Evolutionary conservation across 495 filamentous ascomycete species (phyloP).

Genomic region (Penicillium parvum): DNA sequence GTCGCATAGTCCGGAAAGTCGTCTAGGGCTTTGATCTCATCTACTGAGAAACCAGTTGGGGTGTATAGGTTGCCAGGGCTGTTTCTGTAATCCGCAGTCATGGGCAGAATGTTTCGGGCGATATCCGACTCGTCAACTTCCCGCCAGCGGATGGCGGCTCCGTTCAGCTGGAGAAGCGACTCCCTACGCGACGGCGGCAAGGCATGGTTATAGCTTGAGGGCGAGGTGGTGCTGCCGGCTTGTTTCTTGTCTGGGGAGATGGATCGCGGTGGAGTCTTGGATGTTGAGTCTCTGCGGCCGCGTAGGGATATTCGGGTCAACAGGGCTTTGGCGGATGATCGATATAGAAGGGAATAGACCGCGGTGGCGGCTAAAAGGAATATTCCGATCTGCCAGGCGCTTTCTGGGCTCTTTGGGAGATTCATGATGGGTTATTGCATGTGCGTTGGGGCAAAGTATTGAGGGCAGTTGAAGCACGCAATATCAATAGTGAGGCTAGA

Average conservation of each 20-base stretch:
- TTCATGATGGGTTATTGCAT: slow-evolving; percentile 13
- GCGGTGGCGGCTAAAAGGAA: slow-evolving; percentile 22
- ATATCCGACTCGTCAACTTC: slow-evolving; percentile 32
- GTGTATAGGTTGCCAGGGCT: slow-evolving; percentile 45
- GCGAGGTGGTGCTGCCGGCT: slow-evolving; percentile 18
- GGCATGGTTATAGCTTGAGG: slow-evolving; percentile 40
- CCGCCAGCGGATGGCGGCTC: slow-evolving; percentile 13
- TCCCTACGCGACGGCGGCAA: slow-evolving; percentile 56
- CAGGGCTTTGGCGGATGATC: slow-evolving; percentile 8
- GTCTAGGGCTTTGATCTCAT: slow-evolving; percentile 69
- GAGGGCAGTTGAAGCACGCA: neutral
- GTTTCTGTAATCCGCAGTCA: slow-evolving; percentile 38
- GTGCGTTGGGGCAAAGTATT: slow-evolving; percentile 4
- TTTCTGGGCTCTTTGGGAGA: slow-evolving; percentile 7
- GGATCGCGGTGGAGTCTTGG: slow-evolving; percentile 54
- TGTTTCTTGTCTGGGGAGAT: slow-evolving; percentile 49
- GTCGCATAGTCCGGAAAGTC: slow-evolving; percentile 80
- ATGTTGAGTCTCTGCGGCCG: slow-evolving; percentile 32
- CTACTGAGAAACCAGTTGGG: slow-evolving; percentile 57
- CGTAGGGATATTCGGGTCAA: slow-evolving; percentile 19
- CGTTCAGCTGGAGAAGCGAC: slow-evolving; percentile 36
- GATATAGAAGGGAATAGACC: slow-evolving; percentile 14
- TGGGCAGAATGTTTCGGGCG: slow-evolving; percentile 35
- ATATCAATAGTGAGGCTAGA: neutral
- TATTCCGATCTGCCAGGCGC: slow-evolving; percentile 23